Base-by-base conservation (phyloP, 331 rosid genomes). In the Quercus lobata region DNA sequence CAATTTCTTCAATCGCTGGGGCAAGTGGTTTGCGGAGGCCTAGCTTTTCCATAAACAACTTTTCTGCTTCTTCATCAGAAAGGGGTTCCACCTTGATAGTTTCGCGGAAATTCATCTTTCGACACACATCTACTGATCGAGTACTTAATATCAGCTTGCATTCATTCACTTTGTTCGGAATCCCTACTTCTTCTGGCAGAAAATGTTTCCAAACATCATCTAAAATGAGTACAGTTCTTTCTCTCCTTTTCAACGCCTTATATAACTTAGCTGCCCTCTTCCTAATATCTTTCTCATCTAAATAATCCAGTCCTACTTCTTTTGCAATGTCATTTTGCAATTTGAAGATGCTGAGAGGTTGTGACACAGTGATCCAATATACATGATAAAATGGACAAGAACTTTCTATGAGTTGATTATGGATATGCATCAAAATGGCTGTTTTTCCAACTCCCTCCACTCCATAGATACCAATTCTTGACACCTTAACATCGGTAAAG, bases 151-250 rank as follows among this genome's bases (percentile, higher is more conserved):
- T 68, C 69, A 83, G 29, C 66, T 86, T 83, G 30, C 73, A 72
- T 5, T 74, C 85, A 58, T 24, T 69, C 22, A 2, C 21, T 58
- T 10, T 12, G 8, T 7, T 5, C 11, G 65, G 74, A 66, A 78
- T 79, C 17, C 80, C 78, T 4, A 72, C 82, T 12, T 73, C 60
- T 6, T 79, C 11, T 2, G 68, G 18, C 60, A 49, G 78, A 72
- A 78, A 78, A 34, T 85, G 65, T 7, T 73, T 41, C 84, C 86
- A 83, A 24, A 77, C 71, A 69, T 86, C 83, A 53, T 84, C 82
- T 37, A 84, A 60, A 46, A 84, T 69, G 30, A 84, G 71, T 0
- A 84, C 16, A 16, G 14, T 4, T 22, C 70, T 82, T 61, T 37
- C 66, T 25, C 12, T 72, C 56, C 3, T 69, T 72, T 14, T 56